A percentile compares a stretch with the other conserved stretches of the same genome.
These are phyloP conservation scores for Viridothelium virens DNA, from an alignment of 495 filamentous ascomycete genomes.

Conservation along the genomic window DNA sequence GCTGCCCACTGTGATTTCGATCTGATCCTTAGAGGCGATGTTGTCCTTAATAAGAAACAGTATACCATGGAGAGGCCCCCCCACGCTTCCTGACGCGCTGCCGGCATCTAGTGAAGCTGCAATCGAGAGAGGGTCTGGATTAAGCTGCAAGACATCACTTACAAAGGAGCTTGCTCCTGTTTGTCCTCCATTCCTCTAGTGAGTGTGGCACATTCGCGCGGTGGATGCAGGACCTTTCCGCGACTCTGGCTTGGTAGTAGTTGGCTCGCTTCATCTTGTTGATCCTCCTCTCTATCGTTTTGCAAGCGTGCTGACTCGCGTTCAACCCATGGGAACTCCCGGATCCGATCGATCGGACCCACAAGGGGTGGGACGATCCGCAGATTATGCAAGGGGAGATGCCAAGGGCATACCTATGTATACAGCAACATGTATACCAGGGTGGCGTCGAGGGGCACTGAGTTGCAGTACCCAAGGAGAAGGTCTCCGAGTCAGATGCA, in stretches of 20 bases:
- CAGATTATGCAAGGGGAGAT: constrained; percentile 4
- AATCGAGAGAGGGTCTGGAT: constrained; percentile 54
- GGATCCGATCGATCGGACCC: neutral
- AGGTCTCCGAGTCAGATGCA: neutral
- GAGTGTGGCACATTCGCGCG: constrained; percentile 4
- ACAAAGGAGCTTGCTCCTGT: neutral
- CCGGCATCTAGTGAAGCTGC: constrained; percentile 53
- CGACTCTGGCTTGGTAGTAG: neutral
- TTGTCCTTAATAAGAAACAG: constrained; percentile 65
- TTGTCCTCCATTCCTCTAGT: neutral
- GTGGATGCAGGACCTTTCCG: neutral
- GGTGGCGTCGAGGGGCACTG: neutral
- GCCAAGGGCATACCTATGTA: neutral
- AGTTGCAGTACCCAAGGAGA: neutral
- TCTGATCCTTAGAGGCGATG: constrained; percentile 36
- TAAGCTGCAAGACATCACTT: constrained; percentile 51
- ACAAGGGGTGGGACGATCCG: neutral
- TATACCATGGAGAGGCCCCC: constrained; percentile 61
- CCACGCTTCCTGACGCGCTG: constrained; percentile 45
- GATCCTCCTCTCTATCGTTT: neutral
- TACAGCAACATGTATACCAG: neutral
- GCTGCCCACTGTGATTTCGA: constrained; percentile 40
- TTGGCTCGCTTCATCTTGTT: neutral
- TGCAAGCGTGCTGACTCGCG: neutral
- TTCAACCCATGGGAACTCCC: neutral